phyloP scores from a whole-genome alignment of 2,329 filamentous ascomycete genomes.

The Hypoxylon sp. region DNA sequence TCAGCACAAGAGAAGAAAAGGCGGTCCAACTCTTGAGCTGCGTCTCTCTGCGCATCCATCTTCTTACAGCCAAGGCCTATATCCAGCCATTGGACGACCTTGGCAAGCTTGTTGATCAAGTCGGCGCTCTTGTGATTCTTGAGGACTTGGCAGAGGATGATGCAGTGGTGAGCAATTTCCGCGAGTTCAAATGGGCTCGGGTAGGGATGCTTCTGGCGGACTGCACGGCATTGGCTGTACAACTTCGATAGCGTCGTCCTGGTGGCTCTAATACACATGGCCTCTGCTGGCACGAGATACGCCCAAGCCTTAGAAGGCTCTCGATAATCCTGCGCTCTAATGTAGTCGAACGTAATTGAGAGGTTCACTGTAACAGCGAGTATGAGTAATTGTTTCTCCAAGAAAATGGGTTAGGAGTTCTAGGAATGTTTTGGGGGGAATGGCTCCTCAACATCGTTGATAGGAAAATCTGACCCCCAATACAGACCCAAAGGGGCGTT shows the following conservation, averaged over 20 bases:
- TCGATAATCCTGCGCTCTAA: slow-evolving; percentile 10
- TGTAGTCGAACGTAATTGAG: slow-evolving; percentile 25
- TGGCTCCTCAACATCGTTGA: too few relatives aligned
- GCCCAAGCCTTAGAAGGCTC: neutral
- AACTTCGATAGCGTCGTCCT: slow-evolving; percentile 27
- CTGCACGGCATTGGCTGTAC: slow-evolving; percentile 33
- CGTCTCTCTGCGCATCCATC: slow-evolving; percentile 12
- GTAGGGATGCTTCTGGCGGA: neutral
- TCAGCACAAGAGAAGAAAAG: neutral
- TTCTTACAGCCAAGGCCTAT: slow-evolving; percentile 42
- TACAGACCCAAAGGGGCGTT: neutral
- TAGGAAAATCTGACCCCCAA: too few relatives aligned
- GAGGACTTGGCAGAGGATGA: slow-evolving; percentile 39
- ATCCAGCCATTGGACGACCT: slow-evolving; percentile 39
- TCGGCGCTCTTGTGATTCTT: slow-evolving; percentile 37
- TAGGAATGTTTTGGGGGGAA: neutral
- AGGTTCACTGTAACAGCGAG: slow-evolving; percentile 16
- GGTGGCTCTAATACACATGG: slow-evolving; percentile 26
- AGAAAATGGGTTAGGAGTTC: neutral
- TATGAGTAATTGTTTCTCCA: neutral
- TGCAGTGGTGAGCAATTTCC: slow-evolving; percentile 38
- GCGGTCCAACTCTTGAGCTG: slow-evolving; percentile 10
- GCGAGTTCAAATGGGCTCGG: slow-evolving; percentile 28
- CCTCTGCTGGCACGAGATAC: slow-evolving; percentile 31
- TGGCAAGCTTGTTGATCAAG: slow-evolving; percentile 33